Evolutionary conservation across 257 asterid species (phyloP).

Genomic region (Penstemon eatonii): DNA sequence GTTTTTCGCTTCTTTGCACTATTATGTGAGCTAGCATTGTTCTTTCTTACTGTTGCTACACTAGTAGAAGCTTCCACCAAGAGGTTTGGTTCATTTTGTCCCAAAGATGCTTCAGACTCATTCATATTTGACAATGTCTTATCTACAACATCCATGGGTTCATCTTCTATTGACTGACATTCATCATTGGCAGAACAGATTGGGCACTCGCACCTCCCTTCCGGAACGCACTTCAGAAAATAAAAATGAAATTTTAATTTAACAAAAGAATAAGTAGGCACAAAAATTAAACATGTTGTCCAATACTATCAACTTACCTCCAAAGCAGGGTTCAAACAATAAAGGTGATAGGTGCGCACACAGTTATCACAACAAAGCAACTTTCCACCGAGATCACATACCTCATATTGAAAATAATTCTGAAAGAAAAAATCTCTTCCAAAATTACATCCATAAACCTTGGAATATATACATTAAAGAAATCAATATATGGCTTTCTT

Average conservation of each 20-base stretch:
- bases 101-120: slow-evolving; percentile 37
- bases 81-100: neutral
- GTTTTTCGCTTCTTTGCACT: slow-evolving; percentile 40
- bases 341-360: slow-evolving; percentile 58
- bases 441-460: neutral
- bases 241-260: slow-evolving; percentile 12
- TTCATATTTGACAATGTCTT: neutral
- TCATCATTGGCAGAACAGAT: neutral
- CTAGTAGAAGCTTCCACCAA: slow-evolving; percentile 34
- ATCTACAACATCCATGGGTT: slow-evolving; percentile 36
- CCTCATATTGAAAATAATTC: slow-evolving; percentile 31
- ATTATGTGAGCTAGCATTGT: slow-evolving; percentile 25
- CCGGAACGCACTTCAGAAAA: slow-evolving; percentile 21
- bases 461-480: neutral
- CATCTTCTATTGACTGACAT: slow-evolving; percentile 30
- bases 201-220: slow-evolving; percentile 28
- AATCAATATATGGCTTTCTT: neutral
- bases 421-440: slow-evolving; percentile 1
- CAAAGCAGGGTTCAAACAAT: slow-evolving; percentile 71
- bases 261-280: neutral
- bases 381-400: slow-evolving; percentile 65
- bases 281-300: neutral
- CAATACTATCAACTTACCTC: slow-evolving; percentile 38
- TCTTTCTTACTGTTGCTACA: slow-evolving; percentile 48
- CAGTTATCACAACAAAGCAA: slow-evolving; percentile 67